Evolutionary conservation across 2,329 filamentous ascomycete genomes (phyloP).

Genomic region (Ceratocystis alfenasii): DNA sequence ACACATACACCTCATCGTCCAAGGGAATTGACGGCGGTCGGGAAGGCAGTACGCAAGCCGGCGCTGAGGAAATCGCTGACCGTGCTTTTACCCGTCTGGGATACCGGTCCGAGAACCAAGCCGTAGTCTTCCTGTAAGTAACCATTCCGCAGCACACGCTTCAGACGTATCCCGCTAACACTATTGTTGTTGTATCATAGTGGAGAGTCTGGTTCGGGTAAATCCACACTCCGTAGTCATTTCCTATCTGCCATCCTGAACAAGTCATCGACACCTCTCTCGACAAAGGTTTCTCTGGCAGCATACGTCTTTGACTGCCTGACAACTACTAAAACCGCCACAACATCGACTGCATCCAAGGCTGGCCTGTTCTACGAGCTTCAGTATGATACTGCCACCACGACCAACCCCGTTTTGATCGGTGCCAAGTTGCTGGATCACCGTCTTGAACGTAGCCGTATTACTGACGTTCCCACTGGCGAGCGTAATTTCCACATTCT

Average conservation of each 20-base stretch:
- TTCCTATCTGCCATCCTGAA: slow-evolving; percentile 73
- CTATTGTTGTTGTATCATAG: slow-evolving; percentile 35
- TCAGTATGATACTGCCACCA: slow-evolving; percentile 85
- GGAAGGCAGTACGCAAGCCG: slow-evolving; percentile 82
- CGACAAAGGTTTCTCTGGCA: slow-evolving; percentile 82
- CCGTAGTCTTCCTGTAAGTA: slow-evolving; percentile 80
- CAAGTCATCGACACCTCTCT: slow-evolving; percentile 85
- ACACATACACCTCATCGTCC: slow-evolving; percentile 83
- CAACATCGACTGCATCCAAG: slow-evolving; percentile 90
- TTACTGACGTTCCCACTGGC: slow-evolving; percentile 83
- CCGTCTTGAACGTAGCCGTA: slow-evolving; percentile 78
- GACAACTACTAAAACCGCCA: slow-evolving; percentile 93
- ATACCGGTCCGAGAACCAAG: slow-evolving; percentile 83
- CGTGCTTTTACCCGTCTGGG: slow-evolving; percentile 77
- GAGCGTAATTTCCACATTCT: slow-evolving; percentile 94
- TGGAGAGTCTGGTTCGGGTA: slow-evolving; percentile 90
- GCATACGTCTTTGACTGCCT: slow-evolving; percentile 93
- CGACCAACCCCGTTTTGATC: slow-evolving; percentile 73
- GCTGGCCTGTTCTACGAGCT: slow-evolving; percentile 90
- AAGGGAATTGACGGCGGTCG: slow-evolving; percentile 84
- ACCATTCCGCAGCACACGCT: background rate
- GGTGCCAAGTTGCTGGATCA: slow-evolving; percentile 93
- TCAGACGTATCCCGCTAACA: background rate
- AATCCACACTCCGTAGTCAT: slow-evolving; percentile 87
- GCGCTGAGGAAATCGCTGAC: slow-evolving; percentile 82